These are phyloP conservation scores for Rosa hybrid DNA, from an alignment of 331 rosid species.

Conservation along the genomic window DNA sequence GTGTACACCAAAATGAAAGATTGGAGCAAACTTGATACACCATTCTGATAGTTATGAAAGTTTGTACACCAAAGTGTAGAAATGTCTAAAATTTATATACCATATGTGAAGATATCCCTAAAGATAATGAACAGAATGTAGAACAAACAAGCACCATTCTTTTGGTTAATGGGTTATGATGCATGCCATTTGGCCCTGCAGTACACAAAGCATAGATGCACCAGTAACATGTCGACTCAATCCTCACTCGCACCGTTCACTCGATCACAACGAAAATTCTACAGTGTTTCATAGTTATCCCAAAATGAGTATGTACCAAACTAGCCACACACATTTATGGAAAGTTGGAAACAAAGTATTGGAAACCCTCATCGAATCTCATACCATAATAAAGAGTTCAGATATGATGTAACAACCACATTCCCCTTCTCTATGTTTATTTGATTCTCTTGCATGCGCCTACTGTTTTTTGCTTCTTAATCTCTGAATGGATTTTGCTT, in stretches of 20 bases:
- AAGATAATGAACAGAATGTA: background rate
- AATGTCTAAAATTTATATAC: too few relatives aligned
- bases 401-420: slow-evolving; percentile 4
- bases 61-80: too few relatives aligned
- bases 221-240: background rate
- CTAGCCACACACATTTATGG: background rate
- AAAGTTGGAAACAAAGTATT: background rate
- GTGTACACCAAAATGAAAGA: too few relatives aligned
- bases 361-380: slow-evolving; percentile 16
- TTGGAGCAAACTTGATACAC: too few relatives aligned
- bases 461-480: background rate
- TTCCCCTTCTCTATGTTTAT: background rate
- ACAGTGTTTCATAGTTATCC: background rate
- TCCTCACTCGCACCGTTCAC: background rate
- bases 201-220: background rate
- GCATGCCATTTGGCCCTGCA: slow-evolving; percentile 24
- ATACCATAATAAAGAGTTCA: slow-evolving; percentile 6
- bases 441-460: background rate
- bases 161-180: background rate
- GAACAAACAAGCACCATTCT: slow-evolving; percentile 9
- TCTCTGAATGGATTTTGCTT: too few relatives aligned
- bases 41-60: too few relatives aligned
- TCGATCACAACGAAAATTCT: background rate
- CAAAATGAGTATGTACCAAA: background rate
- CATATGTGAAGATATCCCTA: too few relatives aligned